These are phyloP conservation scores for Penicillium sp. DNA, from an alignment of 2,329 filamentous ascomycete species.

Conservation along the genomic window DNA sequence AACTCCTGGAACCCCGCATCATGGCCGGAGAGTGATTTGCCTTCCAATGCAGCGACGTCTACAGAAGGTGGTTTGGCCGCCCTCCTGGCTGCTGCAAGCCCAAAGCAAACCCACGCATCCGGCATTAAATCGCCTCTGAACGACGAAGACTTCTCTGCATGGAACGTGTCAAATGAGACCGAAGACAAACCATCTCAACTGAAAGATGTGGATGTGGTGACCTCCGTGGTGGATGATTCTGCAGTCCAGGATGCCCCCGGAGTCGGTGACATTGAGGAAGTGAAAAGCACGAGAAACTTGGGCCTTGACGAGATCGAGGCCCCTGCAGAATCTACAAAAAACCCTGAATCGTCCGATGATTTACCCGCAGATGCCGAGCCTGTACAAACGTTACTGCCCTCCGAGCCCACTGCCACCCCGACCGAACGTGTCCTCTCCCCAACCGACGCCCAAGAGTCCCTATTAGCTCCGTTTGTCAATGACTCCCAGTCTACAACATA, in stretches of 20 bases:
- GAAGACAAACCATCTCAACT: conserved; percentile 3
- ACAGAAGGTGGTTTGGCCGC: conserved; percentile 21
- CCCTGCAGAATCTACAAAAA: not conserved
- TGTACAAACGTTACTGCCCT: not conserved
- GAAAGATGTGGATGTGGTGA: conserved; percentile 16
- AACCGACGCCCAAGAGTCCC: not conserved
- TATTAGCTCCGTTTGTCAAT: not conserved
- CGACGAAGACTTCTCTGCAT: conserved; percentile 28
- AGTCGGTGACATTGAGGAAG: not conserved
- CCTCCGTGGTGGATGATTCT: not conserved
- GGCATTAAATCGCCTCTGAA: conserved; percentile 26
- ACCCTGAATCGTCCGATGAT: not conserved
- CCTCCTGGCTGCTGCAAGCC: conserved; percentile 24
- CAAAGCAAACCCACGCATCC: conserved; percentile 18
- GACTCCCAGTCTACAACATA: not conserved
- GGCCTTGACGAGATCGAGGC: not conserved
- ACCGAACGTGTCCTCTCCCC: not conserved
- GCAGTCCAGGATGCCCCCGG: not conserved
- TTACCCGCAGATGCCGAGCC: not conserved
- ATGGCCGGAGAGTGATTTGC: conserved; percentile 49
- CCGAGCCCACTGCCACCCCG: not conserved
- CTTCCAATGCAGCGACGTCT: conserved; percentile 21
- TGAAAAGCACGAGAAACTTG: not conserved
- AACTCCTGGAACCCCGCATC: conserved; percentile 64
- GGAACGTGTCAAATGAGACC: conserved; percentile 27